A percentile compares a stretch with the other conserved stretches of the same genome.
These are phyloP conservation scores for Peronospora destructor DNA, from an alignment of 352 stramenopile genomes.

Conservation along the genomic window DNA sequence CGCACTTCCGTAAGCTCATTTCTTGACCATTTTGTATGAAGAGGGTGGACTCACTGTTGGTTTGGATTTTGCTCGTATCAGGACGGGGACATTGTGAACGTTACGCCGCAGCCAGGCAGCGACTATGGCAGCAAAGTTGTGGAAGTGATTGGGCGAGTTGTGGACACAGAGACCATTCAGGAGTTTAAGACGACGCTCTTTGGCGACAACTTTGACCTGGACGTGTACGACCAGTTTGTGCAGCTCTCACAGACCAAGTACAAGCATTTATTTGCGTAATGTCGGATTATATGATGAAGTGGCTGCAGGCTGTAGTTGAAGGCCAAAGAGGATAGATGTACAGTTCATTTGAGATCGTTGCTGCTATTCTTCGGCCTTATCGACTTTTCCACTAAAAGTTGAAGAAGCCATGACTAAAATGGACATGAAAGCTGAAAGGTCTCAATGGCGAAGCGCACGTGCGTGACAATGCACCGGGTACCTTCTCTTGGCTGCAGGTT, in stretches of 20 bases:
- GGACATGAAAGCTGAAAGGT: too few relatives aligned
- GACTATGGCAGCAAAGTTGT: conserved; percentile 83
- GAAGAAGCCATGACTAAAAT: too few relatives aligned
- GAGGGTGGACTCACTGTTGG: conserved; percentile 2
- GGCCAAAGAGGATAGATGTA: conserved; percentile 17
- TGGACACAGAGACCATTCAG: conserved; percentile 62
- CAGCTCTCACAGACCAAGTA: conserved; percentile 69
- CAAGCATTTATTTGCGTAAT: conserved; percentile 62
- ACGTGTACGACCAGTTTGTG: conserved; percentile 81
- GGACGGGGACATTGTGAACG: conserved; percentile 75
- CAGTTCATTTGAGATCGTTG: not conserved
- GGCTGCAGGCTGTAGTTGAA: not conserved
- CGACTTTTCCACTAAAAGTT: too few relatives aligned
- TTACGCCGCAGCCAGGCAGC: conserved; percentile 58
- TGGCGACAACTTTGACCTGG: conserved; percentile 72
- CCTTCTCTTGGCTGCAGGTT: too few relatives aligned
- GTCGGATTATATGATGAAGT: not conserved
- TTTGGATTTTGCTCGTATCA: conserved; percentile 13
- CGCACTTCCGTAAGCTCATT: conserved; percentile 52
- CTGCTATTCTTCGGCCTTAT: not conserved
- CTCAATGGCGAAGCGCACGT: too few relatives aligned
- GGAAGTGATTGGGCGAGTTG: conserved; percentile 76
- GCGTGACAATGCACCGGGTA: too few relatives aligned
- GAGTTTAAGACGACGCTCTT: conserved; percentile 86
- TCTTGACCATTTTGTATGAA: not conserved